These are phyloP conservation scores for Decorospora gaudefroyi DNA, from an alignment of 2,329 filamentous ascomycete species.

Conservation along the genomic window DNA sequence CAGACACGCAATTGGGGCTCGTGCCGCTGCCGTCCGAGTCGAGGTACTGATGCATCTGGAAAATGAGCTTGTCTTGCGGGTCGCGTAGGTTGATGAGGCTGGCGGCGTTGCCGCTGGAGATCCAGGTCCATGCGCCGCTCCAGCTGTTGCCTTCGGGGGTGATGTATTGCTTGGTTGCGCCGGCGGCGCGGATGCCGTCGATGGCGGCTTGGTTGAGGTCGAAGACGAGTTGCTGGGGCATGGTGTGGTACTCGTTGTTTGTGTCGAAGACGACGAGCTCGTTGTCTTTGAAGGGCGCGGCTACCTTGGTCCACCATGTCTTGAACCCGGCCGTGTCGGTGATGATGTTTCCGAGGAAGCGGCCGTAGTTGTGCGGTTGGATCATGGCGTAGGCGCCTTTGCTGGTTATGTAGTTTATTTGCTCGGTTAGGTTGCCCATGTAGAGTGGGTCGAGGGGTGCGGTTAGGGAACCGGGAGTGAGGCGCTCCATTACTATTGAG, in stretches of 20 bases:
- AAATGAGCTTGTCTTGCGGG: slow-evolving; percentile 59
- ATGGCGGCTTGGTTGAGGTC: slow-evolving; percentile 55
- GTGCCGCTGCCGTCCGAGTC: slow-evolving; percentile 62
- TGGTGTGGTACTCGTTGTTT: slow-evolving; percentile 56
- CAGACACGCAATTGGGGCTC: slow-evolving; percentile 54
- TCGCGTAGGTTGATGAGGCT: slow-evolving; percentile 57
- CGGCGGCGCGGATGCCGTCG: slow-evolving; percentile 52
- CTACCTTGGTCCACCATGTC: slow-evolving; percentile 52
- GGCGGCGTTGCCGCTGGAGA: slow-evolving; percentile 52
- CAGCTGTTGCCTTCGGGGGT: slow-evolving; percentile 63
- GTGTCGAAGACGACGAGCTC: slow-evolving; percentile 53
- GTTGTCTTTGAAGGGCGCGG: slow-evolving; percentile 49
- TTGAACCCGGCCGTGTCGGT: slow-evolving; percentile 50
- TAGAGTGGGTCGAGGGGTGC: slow-evolving; percentile 52
- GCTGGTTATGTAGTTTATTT: slow-evolving; percentile 55
- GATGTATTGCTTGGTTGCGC: slow-evolving; percentile 59
- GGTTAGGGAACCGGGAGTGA: slow-evolving; percentile 56
- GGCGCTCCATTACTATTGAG: slow-evolving; percentile 59
- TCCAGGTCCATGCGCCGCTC: slow-evolving; percentile 56
- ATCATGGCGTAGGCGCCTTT: slow-evolving; percentile 56
- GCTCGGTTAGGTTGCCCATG: slow-evolving; percentile 50
- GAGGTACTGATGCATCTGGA: slow-evolving; percentile 67
- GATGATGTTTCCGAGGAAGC: slow-evolving; percentile 55
- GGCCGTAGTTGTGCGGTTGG: slow-evolving; percentile 58
- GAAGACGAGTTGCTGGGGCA: slow-evolving; percentile 52